phyloP scores from a whole-genome alignment of 1,284 basidiomycete genomes.

The Golubevia sp. region DNA sequence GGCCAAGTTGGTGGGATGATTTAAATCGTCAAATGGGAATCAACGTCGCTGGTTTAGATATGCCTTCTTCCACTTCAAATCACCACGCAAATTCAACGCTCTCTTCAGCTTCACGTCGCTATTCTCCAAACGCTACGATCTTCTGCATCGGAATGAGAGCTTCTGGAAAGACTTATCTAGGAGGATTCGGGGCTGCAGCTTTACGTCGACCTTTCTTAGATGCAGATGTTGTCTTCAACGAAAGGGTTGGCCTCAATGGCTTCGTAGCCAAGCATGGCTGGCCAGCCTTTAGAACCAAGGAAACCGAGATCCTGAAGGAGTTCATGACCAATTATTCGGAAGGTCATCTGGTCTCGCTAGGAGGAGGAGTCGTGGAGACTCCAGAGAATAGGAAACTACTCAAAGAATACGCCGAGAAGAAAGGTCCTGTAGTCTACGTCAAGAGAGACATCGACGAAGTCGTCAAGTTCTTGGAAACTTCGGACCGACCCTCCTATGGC shows the following conservation, averaged over 20 bases:
- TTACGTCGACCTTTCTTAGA: slow-evolving; percentile 47
- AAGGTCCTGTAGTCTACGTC: slow-evolving; percentile 54
- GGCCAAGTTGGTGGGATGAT: slow-evolving; percentile 61
- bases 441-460: slow-evolving; percentile 47
- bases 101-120: slow-evolving; percentile 25
- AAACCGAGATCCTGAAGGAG: slow-evolving; percentile 38
- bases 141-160: slow-evolving; percentile 60
- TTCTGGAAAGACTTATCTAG: slow-evolving; percentile 57
- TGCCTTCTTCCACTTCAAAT: slow-evolving; percentile 29
- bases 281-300: slow-evolving; percentile 47
- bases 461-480: slow-evolving; percentile 39
- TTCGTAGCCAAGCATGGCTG: slow-evolving; percentile 51
- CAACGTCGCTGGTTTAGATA: slow-evolving; percentile 34
- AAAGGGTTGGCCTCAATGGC: slow-evolving; percentile 26
- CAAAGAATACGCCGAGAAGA: slow-evolving; percentile 27
- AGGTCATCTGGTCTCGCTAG: slow-evolving; percentile 70
- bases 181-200: slow-evolving; percentile 39
- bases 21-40: slow-evolving; percentile 42
- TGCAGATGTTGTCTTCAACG: slow-evolving; percentile 52
- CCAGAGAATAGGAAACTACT: slow-evolving; percentile 63
- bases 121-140: slow-evolving; percentile 41
- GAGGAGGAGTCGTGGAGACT: slow-evolving; percentile 92
- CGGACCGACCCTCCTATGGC: slow-evolving; percentile 53
- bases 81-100: slow-evolving; percentile 2
- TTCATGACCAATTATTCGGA: slow-evolving; percentile 23